A percentile compares a stretch with the other conserved stretches of the same genome.
Evolutionary conservation across 768 basidiomycete genomes (phyloP).

Genomic region (Mycena kentingensis): DNA sequence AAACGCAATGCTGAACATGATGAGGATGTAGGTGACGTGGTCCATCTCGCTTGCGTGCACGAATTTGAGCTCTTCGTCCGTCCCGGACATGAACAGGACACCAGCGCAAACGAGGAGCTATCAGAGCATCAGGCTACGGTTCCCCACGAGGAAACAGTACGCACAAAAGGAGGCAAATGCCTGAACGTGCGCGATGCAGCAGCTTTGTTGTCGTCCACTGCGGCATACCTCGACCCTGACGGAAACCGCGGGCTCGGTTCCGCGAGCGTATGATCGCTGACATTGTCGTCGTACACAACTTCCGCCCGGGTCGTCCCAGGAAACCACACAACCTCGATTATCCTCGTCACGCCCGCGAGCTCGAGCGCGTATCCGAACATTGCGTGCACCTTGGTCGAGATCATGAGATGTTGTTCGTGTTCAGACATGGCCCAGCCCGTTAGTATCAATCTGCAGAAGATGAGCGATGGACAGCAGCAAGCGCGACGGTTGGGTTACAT

Average conservation of each 20-base stretch:
- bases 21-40: conserved; percentile 86
- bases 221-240: conserved; percentile 18
- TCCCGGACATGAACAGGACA: conserved; percentile 88
- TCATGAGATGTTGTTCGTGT: conserved; percentile 80
- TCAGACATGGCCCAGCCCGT: conserved; percentile 96
- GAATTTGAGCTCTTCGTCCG: conserved; percentile 83
- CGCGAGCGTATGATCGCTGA: conserved; percentile 70
- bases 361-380: conserved; percentile 87
- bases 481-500: conserved; percentile 52
- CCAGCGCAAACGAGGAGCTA: conserved; percentile 66
- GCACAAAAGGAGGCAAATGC: conserved; percentile 86
- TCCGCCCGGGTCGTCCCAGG: conserved; percentile 34
- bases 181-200: conserved; percentile 67
- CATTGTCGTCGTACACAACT: conserved; percentile 47
- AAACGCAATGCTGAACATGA: conserved; percentile 83
- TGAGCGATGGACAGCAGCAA: background rate
- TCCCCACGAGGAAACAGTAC: conserved; percentile 32
- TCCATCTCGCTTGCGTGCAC: conserved; percentile 78
- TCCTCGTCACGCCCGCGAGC: conserved; percentile 76
- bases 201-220: conserved; percentile 29
- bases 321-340: conserved; percentile 86
- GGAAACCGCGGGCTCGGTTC: conserved; percentile 30
- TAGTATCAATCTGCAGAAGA: conserved; percentile 64
- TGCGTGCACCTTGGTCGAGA: conserved; percentile 83
- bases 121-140: conserved; percentile 11